These are phyloP conservation scores for Erodium maritimum DNA, from an alignment of 345 rosid species.

Conservation along the genomic window DNA sequence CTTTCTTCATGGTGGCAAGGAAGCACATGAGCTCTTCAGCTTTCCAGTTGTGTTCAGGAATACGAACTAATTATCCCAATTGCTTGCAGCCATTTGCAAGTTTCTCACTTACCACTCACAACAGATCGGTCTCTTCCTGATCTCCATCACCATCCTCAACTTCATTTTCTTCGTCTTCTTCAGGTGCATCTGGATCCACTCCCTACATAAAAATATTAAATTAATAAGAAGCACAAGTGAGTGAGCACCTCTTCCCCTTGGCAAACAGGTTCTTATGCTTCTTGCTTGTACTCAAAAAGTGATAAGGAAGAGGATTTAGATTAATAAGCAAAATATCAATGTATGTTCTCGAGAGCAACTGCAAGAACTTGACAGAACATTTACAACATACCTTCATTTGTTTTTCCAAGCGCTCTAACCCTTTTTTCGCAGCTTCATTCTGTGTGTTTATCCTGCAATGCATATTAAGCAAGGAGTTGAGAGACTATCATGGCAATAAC, in stretches of 20 bases:
- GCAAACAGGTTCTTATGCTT: no score
- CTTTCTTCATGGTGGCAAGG: no score
- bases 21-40: no score
- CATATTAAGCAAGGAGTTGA: neutral
- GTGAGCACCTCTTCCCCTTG: no score
- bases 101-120: conserved; percentile 21
- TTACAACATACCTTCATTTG: conserved; percentile 77
- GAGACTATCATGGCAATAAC: neutral
- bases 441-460: conserved; percentile 73
- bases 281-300: no score
- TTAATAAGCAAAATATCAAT: no score
- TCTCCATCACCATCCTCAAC: conserved; percentile 94
- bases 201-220: conserved; percentile 38
- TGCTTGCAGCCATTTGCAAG: no score
- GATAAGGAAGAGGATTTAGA: no score
- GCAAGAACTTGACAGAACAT: neutral
- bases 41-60: no score
- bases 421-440: conserved; percentile 88
- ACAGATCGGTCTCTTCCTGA: conserved; percentile 78
- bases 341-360: neutral
- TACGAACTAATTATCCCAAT: no score
- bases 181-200: conserved; percentile 96
- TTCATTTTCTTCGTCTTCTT: conserved; percentile 92
- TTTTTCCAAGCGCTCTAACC: conserved; percentile 91
- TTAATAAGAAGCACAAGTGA: no score